These are phyloP conservation scores for Pichia scutulata DNA, from an alignment of 805 yeast genomes.

Conservation along the genomic window DNA sequence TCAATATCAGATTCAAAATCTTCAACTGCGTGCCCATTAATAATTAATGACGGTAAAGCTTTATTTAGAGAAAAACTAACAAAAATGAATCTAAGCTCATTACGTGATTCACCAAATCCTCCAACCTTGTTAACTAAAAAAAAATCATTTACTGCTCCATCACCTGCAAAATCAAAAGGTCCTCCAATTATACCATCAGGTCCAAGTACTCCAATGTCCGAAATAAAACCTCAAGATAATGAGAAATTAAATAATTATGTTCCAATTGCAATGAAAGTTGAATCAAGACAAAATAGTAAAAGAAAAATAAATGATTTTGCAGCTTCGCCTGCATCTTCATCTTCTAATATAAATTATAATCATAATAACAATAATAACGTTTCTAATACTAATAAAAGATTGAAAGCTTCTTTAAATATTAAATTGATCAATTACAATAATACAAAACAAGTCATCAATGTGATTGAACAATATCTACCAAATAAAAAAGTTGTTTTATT, in stretches of 20 bases:
- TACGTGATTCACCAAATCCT: constrained; percentile 18
- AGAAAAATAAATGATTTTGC: constrained; percentile 1
- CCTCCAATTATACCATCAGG: constrained; percentile 6
- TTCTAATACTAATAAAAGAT: constrained; percentile 20
- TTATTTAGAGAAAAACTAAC: constrained; percentile 30
- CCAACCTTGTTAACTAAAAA: constrained; percentile 1
- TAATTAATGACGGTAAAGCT: constrained; percentile 37
- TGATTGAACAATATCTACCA: constrained; percentile 44
- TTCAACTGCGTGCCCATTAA: constrained; percentile 33
- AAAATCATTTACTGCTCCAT: constrained; percentile 1
- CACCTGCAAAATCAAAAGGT: constrained; percentile 7
- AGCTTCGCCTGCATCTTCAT: not conserved
- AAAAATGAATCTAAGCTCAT: constrained; percentile 25
- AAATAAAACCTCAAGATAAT: constrained; percentile 12
- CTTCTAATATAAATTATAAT: not conserved
- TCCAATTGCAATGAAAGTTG: constrained; percentile 16
- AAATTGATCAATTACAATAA: constrained; percentile 33
- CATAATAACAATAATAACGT: constrained; percentile 1
- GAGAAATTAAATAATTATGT: constrained; percentile 13
- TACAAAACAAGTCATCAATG: constrained; percentile 31
- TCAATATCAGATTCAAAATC: constrained; percentile 1
- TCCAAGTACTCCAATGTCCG: constrained; percentile 16
- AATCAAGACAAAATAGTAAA: constrained; percentile 12
- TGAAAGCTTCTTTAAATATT: constrained; percentile 27
- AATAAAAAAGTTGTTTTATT: constrained; percentile 46